These are phyloP conservation scores for Pyricularia pennisetigena DNA, from an alignment of 2,329 filamentous ascomycete genomes.

Conservation along the genomic window DNA sequence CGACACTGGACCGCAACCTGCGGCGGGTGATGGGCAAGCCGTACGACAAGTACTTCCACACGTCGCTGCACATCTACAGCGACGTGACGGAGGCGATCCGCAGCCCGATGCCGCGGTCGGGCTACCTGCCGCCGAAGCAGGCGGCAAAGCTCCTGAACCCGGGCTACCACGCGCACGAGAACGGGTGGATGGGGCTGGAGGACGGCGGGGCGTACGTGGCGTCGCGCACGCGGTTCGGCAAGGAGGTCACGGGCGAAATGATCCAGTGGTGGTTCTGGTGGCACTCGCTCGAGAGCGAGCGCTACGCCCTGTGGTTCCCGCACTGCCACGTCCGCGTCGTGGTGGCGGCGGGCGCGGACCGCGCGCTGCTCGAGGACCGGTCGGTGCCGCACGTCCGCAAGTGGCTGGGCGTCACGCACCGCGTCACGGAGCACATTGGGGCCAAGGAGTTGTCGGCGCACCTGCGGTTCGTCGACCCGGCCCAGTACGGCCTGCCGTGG, in stretches of 20 bases:
- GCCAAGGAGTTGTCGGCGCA: slow-evolving; percentile 5
- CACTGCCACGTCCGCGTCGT: slow-evolving; percentile 8
- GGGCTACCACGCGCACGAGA: slow-evolving; percentile 8
- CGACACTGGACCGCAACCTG: slow-evolving; percentile 4
- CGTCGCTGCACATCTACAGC: slow-evolving; percentile 7
- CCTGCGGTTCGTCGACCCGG: slow-evolving; percentile 10
- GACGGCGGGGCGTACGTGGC: slow-evolving; percentile 11
- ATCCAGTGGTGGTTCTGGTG: slow-evolving; percentile 13
- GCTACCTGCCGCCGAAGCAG: slow-evolving; percentile 7
- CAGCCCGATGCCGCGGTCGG: slow-evolving; percentile 5
- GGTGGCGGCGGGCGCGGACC: background rate
- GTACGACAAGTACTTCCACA: slow-evolving; percentile 8
- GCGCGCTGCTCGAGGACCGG: slow-evolving; percentile 2
- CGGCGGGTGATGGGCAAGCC: slow-evolving; percentile 7
- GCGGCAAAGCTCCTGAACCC: slow-evolving; percentile 7
- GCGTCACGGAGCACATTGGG: slow-evolving; percentile 9
- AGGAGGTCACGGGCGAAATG: slow-evolving; percentile 8
- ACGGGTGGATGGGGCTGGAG: slow-evolving; percentile 9
- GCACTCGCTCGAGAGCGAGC: slow-evolving; percentile 10
- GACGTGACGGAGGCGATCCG: slow-evolving; percentile 8
- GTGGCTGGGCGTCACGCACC: slow-evolving; percentile 10
- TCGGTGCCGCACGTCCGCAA: slow-evolving; percentile 7
- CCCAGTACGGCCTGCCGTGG: slow-evolving; percentile 7
- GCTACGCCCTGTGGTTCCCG: slow-evolving; percentile 11
- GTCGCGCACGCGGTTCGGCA: slow-evolving; percentile 9